Evolutionary conservation across 441 rosid species (phyloP).

Genomic region (California macrophylla): DNA sequence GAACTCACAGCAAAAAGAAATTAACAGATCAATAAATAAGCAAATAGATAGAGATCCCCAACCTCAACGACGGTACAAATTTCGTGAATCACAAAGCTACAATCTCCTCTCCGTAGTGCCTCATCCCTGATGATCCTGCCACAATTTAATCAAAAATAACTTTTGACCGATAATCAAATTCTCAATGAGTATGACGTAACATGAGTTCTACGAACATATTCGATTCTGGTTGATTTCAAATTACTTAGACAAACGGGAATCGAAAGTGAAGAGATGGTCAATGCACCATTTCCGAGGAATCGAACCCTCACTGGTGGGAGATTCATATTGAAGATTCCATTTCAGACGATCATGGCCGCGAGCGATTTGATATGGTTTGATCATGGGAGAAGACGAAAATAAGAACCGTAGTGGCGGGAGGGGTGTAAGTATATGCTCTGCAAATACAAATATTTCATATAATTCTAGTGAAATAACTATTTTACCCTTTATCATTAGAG

Average conservation of each 20-base stretch:
- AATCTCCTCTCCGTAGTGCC: background rate
- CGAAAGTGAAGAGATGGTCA: background rate
- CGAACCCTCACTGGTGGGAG: background rate
- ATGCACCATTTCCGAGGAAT: background rate
- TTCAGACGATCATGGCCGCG: background rate
- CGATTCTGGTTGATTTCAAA: background rate
- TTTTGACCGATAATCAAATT: background rate
- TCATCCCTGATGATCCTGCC: background rate
- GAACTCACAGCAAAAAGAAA: background rate
- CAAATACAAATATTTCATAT: background rate
- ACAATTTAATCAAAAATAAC: background rate
- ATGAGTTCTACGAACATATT: background rate
- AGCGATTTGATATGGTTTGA: background rate
- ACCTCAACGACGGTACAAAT: background rate
- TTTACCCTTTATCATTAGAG: no score
- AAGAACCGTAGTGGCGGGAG: background rate
- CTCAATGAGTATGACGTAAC: background rate
- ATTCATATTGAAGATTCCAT: background rate
- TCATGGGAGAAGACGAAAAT: background rate
- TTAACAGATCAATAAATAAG: background rate
- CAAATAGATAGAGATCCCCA: background rate
- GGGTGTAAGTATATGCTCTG: background rate
- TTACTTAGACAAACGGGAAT: background rate
- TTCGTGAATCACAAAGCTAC: background rate
- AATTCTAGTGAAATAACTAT: no score